Conservation (phyloP, 2,329 filamentous ascomycete species). For the Sclerotinia borealis region DNA sequence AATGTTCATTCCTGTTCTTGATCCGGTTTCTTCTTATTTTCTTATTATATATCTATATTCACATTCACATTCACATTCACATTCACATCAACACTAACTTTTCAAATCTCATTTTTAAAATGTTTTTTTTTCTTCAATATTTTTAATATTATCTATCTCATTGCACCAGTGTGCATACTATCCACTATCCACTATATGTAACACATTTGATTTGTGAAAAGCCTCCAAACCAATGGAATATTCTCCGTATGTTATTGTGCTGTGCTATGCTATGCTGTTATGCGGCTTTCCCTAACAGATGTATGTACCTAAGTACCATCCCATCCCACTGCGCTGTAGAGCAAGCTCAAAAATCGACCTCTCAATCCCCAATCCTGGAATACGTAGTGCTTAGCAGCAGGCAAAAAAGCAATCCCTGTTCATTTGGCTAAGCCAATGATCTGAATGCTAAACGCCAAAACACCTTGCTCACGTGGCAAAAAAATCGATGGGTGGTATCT, state of each 20-base stretch:
- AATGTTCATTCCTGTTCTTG: too few relatives aligned
- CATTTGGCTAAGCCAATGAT: not conserved
- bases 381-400: not conserved
- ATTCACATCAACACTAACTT: too few relatives aligned
- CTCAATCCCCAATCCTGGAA: not conserved
- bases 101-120: too few relatives aligned
- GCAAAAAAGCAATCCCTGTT: not conserved
- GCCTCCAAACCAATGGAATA: not conserved
- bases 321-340: not conserved
- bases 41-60: too few relatives aligned
- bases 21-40: too few relatives aligned
- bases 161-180: too few relatives aligned
- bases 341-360: not conserved
- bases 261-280: too few relatives aligned
- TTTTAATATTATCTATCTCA: too few relatives aligned
- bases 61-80: too few relatives aligned
- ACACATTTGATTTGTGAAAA: too few relatives aligned
- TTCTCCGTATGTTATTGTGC: not conserved
- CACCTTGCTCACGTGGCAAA: not conserved
- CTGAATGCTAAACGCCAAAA: not conserved
- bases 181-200: too few relatives aligned
- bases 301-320: not conserved
- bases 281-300: not conserved
- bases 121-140: too few relatives aligned
- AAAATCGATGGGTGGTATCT: conserved; percentile 7